These are phyloP conservation scores for Passalora sequoiae DNA, from an alignment of 2,329 filamentous ascomycete genomes.

Conservation along the genomic window DNA sequence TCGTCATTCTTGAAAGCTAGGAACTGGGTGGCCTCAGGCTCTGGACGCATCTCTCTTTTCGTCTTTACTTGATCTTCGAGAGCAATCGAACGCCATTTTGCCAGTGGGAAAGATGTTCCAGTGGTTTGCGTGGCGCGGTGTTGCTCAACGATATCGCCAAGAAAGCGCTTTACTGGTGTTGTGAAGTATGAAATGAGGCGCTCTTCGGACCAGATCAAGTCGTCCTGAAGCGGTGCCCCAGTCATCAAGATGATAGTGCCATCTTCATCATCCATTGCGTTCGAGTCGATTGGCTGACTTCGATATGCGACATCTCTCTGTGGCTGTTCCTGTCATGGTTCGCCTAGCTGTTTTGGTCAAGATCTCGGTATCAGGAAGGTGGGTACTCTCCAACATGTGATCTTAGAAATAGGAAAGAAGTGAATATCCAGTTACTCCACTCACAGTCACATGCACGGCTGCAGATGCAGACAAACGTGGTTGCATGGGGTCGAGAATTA, in stretches of 20 bases:
- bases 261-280: not conserved
- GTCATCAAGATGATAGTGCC: slow-evolving; percentile 47
- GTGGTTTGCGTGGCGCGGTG: slow-evolving; percentile 8
- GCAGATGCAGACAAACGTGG: too few species aligned
- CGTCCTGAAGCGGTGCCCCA: slow-evolving; percentile 55
- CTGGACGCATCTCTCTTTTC: not conserved
- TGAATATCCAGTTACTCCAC: too few species aligned
- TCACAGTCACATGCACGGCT: too few species aligned
- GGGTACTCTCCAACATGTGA: too few species aligned
- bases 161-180: slow-evolving; percentile 17
- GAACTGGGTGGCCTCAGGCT: slow-evolving; percentile 22
- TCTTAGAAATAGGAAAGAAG: too few species aligned
- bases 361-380: too few species aligned
- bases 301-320: too few species aligned
- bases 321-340: too few species aligned
- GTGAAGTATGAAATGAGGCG: slow-evolving; percentile 48
- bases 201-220: slow-evolving; percentile 52
- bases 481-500: too few species aligned
- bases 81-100: slow-evolving; percentile 27
- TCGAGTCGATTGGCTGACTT: too few species aligned
- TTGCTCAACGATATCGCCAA: slow-evolving; percentile 9
- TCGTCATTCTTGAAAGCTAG: slow-evolving; percentile 24
- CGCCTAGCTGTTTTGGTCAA: too few species aligned
- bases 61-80: not conserved
- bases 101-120: slow-evolving; percentile 13